A percentile compares a stretch with the other conserved stretches of the same genome.
phyloP scores from a whole-genome alignment of 345 rosid species.

The Linum usitatissimum region DNA sequence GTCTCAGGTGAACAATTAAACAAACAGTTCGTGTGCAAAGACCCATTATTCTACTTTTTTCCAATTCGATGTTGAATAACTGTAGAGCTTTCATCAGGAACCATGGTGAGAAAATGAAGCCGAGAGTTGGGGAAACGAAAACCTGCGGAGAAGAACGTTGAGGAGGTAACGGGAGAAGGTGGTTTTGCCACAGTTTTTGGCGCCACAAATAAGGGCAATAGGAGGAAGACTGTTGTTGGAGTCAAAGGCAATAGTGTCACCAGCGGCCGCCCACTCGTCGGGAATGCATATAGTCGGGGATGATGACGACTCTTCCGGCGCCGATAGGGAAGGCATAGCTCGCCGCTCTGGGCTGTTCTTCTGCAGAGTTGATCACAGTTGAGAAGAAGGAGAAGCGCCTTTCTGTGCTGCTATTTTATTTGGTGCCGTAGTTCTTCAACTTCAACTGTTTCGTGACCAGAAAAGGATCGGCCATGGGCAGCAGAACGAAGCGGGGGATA shows the following conservation, averaged over 20 bases:
- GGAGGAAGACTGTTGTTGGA: slow-evolving; percentile 41
- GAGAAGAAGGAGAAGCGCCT: no score
- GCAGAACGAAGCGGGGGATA: background rate
- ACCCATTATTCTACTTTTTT: background rate
- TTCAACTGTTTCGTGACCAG: background rate
- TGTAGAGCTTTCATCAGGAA: background rate
- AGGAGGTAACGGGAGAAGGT: slow-evolving; percentile 84
- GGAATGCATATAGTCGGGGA: slow-evolving; percentile 36
- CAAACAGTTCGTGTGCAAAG: slow-evolving; percentile 2
- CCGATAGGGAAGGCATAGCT: slow-evolving; percentile 26
- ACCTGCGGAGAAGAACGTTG: slow-evolving; percentile 68
- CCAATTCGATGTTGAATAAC: background rate
- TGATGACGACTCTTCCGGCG: slow-evolving; percentile 26
- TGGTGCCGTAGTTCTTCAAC: background rate
- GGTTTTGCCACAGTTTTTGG: slow-evolving; percentile 75
- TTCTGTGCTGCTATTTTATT: no score
- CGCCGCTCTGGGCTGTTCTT: background rate
- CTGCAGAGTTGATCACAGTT: no score
- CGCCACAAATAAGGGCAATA: slow-evolving; percentile 54
- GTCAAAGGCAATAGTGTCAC: slow-evolving; percentile 35
- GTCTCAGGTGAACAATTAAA: slow-evolving; percentile 4
- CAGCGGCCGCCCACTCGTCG: slow-evolving; percentile 67
- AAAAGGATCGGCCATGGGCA: background rate
- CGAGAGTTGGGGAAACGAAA: no score
- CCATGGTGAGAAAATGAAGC: background rate